Evolutionary conservation across 305 asterid species (phyloP).

Genomic region (Fraxinus greggii): DNA sequence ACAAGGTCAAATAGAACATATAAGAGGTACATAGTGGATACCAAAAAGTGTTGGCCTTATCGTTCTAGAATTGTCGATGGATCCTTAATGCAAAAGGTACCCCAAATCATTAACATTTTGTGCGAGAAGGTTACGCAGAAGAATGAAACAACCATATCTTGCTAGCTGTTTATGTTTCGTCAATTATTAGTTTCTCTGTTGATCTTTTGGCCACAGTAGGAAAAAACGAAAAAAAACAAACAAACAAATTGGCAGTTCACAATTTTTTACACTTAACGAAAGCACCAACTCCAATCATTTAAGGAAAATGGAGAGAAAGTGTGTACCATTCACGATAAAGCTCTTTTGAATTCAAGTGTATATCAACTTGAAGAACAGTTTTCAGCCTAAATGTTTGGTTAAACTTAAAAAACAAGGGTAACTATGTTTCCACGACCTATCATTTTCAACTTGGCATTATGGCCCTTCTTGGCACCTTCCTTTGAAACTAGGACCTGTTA

Average conservation of each 20-base stretch:
- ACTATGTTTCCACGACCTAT: not conserved
- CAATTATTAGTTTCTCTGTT: not conserved
- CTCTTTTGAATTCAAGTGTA: not conserved
- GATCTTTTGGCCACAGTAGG: not conserved
- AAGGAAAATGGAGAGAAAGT: not conserved
- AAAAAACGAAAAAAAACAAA: not conserved
- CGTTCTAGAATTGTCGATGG: not conserved
- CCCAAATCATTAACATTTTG: not conserved
- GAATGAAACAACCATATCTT: not conserved
- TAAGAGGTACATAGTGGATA: not conserved
- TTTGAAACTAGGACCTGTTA: not conserved
- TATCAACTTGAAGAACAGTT: not conserved
- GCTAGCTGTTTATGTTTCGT: not conserved
- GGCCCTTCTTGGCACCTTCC: not conserved
- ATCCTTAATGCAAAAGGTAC: not conserved
- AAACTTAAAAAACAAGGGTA: not conserved
- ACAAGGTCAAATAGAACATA: not conserved
- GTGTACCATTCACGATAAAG: not conserved
- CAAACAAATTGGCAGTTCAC: not conserved
- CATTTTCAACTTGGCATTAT: not conserved
- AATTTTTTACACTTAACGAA: not conserved
- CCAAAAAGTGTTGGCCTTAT: not conserved
- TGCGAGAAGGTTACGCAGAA: not conserved
- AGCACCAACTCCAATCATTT: not conserved
- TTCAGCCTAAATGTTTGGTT: not conserved